phyloP scores from a whole-genome alignment of 2,329 filamentous ascomycete genomes.

The Macrophomina pseudophaseolina region DNA sequence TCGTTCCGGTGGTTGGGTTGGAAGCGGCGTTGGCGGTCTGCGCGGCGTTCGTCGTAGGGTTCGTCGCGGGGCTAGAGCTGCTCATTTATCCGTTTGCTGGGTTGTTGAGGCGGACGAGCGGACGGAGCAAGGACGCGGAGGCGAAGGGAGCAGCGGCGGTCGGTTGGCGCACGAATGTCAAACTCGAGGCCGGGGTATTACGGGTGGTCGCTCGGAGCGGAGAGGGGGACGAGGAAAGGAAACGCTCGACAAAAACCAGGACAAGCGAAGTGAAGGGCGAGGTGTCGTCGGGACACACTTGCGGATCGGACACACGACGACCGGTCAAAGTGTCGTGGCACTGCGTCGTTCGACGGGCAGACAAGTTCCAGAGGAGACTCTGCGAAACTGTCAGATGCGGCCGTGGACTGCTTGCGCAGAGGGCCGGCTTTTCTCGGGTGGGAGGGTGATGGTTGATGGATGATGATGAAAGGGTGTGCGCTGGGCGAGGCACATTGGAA shows the following conservation, averaged over 20 bases:
- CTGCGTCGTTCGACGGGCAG: constrained; percentile 24
- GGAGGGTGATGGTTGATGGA: constrained; percentile 26
- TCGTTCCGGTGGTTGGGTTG: constrained; percentile 55
- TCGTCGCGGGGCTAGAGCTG: constrained; percentile 61
- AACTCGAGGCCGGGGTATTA: constrained; percentile 34
- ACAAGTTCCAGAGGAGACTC: constrained; percentile 45
- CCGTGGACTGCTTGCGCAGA: constrained; percentile 29
- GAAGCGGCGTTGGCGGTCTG: constrained; percentile 53
- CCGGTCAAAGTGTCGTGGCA: constrained; percentile 23
- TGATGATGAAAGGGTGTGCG: constrained; percentile 27
- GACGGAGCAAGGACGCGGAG: constrained; percentile 29
- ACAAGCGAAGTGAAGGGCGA: constrained; percentile 25
- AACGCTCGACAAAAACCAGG: constrained; percentile 23
- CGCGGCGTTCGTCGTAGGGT: constrained; percentile 55
- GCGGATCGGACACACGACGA: constrained; percentile 28
- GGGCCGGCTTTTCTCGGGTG: constrained; percentile 17
- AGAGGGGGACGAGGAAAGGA: constrained; percentile 20
- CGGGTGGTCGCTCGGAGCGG: constrained; percentile 30
- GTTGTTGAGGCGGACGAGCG: constrained; percentile 26
- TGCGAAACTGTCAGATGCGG: constrained; percentile 46
- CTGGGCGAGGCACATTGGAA: constrained; percentile 21
- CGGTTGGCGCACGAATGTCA: constrained; percentile 37
- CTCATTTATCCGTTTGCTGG: constrained; percentile 58
- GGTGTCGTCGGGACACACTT: constrained; percentile 22
- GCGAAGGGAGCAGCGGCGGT: constrained; percentile 2